Percentiles rank a stretch among this genome's conserved stretches.
phyloP scores from a whole-genome alignment of 176 grass and related monocot species.

The Tillandsia fasciculata region DNA sequence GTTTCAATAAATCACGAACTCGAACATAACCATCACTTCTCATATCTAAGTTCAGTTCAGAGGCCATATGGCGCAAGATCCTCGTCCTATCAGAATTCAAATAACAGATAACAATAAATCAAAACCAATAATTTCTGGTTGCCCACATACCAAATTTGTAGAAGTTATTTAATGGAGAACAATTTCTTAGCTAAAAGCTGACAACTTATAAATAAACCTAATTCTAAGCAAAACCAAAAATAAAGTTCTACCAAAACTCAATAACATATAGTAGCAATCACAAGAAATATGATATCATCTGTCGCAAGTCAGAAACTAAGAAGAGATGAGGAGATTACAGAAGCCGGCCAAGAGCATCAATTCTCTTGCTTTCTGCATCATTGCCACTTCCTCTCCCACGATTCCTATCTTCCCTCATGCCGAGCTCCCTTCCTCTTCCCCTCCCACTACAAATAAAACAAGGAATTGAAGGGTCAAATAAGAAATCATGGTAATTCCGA shows the following conservation, averaged over 20 bases:
- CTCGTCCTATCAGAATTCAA: slow-evolving; percentile 34
- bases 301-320: background rate
- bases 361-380: slow-evolving; percentile 23
- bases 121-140: background rate
- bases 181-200: background rate
- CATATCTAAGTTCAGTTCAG: slow-evolving; percentile 63
- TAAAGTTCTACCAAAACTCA: too few relatives aligned
- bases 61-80: slow-evolving; percentile 79
- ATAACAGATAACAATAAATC: background rate
- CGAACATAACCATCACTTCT: slow-evolving; percentile 70
- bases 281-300: too few relatives aligned
- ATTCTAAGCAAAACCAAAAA: too few relatives aligned
- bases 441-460: slow-evolving; percentile 19
- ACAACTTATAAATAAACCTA: background rate
- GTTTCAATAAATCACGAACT: slow-evolving; percentile 52
- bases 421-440: slow-evolving; percentile 23
- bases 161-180: background rate
- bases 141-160: background rate
- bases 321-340: slow-evolving; percentile 26
- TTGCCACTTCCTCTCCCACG: background rate
- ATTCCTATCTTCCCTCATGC: background rate
- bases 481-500: background rate
- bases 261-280: background rate
- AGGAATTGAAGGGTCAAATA: slow-evolving; percentile 3
- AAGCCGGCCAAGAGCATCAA: slow-evolving; percentile 66